Percentiles rank a stretch among this genome's conserved stretches.
These are phyloP conservation scores for Solanum piurae DNA, from an alignment of 257 asterid genomes.

Conservation along the genomic window DNA sequence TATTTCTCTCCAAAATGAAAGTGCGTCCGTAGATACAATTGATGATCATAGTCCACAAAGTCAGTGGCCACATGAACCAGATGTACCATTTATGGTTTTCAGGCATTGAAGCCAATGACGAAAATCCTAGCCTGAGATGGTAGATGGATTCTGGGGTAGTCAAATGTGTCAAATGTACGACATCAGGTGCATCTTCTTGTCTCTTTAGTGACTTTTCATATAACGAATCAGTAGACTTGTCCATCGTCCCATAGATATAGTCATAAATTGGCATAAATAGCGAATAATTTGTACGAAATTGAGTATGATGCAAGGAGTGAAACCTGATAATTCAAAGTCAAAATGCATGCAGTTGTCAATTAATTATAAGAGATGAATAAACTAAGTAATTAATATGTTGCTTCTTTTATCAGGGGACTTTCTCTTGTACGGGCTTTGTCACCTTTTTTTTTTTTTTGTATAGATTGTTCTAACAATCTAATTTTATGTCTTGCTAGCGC, in stretches of 20 bases:
- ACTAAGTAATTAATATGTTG: background rate
- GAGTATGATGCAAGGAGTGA: constrained; percentile 67
- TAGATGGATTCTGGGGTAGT: constrained; percentile 50
- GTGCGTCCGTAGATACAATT: constrained; percentile 18
- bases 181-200: constrained; percentile 35
- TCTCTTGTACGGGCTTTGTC: background rate
- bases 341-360: background rate
- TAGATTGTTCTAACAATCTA: background rate
- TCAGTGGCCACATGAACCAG: constrained; percentile 32
- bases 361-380: background rate
- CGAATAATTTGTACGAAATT: constrained; percentile 46
- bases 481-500: background rate
- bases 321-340: constrained; percentile 20
- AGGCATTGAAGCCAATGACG: constrained; percentile 50
- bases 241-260: constrained; percentile 41
- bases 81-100: background rate
- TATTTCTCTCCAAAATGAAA: constrained; percentile 25
- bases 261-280: constrained; percentile 62
- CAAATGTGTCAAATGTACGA: constrained; percentile 45
- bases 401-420: background rate
- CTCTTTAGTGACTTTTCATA: constrained; percentile 27
- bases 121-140: constrained; percentile 45
- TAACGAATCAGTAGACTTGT: constrained; percentile 24
- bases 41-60: constrained; percentile 25
- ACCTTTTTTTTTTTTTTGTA: background rate